Evolutionary conservation across 148 eudicot genomes (phyloP).

Genomic region (Vaccinium myrtillus): DNA sequence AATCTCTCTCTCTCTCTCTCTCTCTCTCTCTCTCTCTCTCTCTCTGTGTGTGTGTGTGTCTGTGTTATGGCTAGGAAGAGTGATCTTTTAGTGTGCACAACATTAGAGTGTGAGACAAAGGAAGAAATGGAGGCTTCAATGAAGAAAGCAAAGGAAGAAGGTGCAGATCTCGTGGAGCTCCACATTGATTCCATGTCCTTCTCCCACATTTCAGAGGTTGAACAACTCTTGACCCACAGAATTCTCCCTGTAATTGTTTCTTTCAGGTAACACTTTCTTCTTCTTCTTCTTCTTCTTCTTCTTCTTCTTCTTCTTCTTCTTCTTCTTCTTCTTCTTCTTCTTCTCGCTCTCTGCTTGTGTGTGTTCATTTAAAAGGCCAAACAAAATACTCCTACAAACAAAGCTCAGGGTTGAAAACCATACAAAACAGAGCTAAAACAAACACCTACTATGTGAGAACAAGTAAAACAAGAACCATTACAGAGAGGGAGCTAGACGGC

Average conservation of each 20-base stretch:
- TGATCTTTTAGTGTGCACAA: slow-evolving; percentile 33
- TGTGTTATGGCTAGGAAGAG: slow-evolving; percentile 28
- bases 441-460: too few relatives aligned
- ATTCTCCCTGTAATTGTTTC: slow-evolving; percentile 39
- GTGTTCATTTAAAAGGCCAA: not conserved
- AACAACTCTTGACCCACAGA: slow-evolving; percentile 28
- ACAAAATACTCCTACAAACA: too few relatives aligned
- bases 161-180: slow-evolving; percentile 45
- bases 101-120: slow-evolving; percentile 34
- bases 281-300: not conserved
- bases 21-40: slow-evolving; percentile 3
- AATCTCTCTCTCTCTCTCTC: not conserved
- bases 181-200: slow-evolving; percentile 30
- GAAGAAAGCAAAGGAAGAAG: slow-evolving; percentile 40
- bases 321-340: not conserved
- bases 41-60: not conserved
- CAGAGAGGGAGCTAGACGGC: too few relatives aligned
- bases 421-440: too few relatives aligned
- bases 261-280: slow-evolving; percentile 26
- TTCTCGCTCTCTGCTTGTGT: not conserved
- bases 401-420: too few relatives aligned
- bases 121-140: slow-evolving; percentile 34
- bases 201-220: slow-evolving; percentile 36
- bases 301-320: not conserved
- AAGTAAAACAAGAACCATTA: too few relatives aligned